phyloP scores from a whole-genome alignment of 495 filamentous ascomycete species.

The Sordaria brevicollis region DNA sequence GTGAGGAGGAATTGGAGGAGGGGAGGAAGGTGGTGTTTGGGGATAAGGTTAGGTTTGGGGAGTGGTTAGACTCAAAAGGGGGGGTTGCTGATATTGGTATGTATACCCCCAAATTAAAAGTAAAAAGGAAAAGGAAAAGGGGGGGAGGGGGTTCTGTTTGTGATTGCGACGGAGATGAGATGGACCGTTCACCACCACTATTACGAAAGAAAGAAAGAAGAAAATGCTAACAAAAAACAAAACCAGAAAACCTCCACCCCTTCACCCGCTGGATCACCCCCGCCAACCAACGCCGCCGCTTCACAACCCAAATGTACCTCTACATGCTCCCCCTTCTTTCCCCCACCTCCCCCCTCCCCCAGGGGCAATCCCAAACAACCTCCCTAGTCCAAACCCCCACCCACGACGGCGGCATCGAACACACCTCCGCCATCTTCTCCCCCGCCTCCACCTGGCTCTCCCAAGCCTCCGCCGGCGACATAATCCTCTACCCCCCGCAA shows the following conservation, averaged over 20 bases:
- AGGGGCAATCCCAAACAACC: background rate
- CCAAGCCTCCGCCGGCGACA: constrained; percentile 47
- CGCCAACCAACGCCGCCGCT: constrained; percentile 55
- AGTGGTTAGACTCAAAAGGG: constrained; percentile 54
- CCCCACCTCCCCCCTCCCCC: constrained; percentile 19
- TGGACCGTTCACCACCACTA: too few relatives aligned
- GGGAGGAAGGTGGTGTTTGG: constrained; percentile 60
- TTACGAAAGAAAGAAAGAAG: background rate
- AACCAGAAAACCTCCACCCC: constrained; percentile 54
- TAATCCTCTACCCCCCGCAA: constrained; percentile 87
- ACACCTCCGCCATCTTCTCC: constrained; percentile 72
- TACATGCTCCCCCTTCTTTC: constrained; percentile 90
- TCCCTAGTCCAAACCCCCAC: constrained; percentile 50
- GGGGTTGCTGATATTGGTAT: constrained; percentile 59
- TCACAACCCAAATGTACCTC: constrained; percentile 91
- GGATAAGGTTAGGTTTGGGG: constrained; percentile 45
- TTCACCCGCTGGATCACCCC: constrained; percentile 94
- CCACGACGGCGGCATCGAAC: constrained; percentile 75
- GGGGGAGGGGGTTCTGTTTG: too few relatives aligned
- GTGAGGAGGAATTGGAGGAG: constrained; percentile 47
- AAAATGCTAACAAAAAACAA: constrained; percentile 21
- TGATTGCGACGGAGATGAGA: too few relatives aligned
- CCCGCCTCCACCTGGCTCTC: constrained; percentile 57
- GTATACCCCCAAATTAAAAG: too few relatives aligned
- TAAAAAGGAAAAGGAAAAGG: too few relatives aligned